Conservation (phyloP, 768 basidiomycete species). For the Tricholoma bakamatsutake region DNA sequence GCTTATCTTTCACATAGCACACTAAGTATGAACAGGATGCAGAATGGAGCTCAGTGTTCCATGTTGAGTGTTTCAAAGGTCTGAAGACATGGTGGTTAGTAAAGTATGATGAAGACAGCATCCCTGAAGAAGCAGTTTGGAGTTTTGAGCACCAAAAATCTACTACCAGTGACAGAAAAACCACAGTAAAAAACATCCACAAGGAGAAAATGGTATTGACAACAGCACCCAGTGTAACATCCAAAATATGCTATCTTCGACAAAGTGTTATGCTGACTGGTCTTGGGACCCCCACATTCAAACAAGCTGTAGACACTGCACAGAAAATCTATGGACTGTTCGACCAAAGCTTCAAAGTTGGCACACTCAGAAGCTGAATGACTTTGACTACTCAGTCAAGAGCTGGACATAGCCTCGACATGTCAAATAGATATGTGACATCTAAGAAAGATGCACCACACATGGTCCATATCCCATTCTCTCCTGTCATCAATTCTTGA, state of each 20-base stretch:
- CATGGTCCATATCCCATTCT: constrained; percentile 1
- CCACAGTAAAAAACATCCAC: background rate
- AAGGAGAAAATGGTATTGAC: background rate
- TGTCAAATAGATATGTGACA: background rate
- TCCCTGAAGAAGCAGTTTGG: constrained; percentile 3
- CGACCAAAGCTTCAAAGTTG: background rate
- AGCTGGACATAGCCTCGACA: background rate
- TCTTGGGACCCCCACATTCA: constrained; percentile 3
- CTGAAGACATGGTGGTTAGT: background rate
- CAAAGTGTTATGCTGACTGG: constrained; percentile 5
- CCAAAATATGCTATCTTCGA: background rate
- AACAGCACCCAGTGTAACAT: background rate
- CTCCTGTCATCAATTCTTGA: background rate
- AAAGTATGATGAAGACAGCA: background rate
- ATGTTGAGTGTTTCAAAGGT: background rate
- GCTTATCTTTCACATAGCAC: background rate
- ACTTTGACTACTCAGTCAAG: background rate
- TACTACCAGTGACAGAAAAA: background rate
- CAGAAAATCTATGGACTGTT: background rate
- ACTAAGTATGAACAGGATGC: background rate
- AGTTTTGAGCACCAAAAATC: constrained; percentile 1
- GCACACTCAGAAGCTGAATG: background rate
- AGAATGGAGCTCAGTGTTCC: background rate
- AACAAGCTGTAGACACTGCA: background rate
- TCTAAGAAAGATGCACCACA: background rate